Percentiles rank a stretch among this genome's conserved stretches.
phyloP scores from a whole-genome alignment of 805 yeast species.

The Candida maris region DNA sequence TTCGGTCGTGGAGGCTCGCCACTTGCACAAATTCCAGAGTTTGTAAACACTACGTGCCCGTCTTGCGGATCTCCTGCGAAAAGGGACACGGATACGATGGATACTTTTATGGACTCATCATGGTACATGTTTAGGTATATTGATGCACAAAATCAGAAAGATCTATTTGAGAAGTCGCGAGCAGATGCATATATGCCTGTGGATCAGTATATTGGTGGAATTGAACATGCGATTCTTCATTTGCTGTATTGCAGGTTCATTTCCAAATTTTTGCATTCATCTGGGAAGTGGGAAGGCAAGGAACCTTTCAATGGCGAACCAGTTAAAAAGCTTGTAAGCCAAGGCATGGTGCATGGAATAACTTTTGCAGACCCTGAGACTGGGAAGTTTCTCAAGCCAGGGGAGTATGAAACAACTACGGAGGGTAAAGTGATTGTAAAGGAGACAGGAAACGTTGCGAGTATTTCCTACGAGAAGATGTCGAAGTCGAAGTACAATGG shows the following conservation, averaged over 20 bases:
- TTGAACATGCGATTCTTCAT: constrained; percentile 95
- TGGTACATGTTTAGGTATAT: constrained; percentile 90
- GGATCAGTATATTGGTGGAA: constrained; percentile 89
- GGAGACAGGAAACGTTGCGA: constrained; percentile 49
- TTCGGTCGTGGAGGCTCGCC: constrained; percentile 62
- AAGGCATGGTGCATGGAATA: constrained; percentile 97
- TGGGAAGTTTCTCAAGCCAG: constrained; percentile 74
- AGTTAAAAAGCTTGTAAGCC: constrained; percentile 73
- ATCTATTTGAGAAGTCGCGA: constrained; percentile 50
- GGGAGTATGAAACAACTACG: constrained; percentile 51
- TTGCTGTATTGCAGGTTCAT: constrained; percentile 82
- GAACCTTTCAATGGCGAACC: constrained; percentile 65
- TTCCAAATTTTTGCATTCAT: constrained; percentile 67
- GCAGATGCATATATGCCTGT: constrained; percentile 69
- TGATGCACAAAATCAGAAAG: constrained; percentile 59
- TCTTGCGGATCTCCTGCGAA: constrained; percentile 67
- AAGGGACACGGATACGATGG: constrained; percentile 98
- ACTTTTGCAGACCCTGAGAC: constrained; percentile 70
- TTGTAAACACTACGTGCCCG: constrained; percentile 77
- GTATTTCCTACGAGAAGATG: constrained; percentile 80
- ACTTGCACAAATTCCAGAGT: constrained; percentile 59
- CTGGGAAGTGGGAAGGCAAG: constrained; percentile 67
- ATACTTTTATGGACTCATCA: constrained; percentile 95
- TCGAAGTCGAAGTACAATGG: constrained; percentile 95
- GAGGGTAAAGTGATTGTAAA: constrained; percentile 45